phyloP scores from a whole-genome alignment of 2,329 filamentous ascomycete species.

The Pseudonectria foliicola region DNA sequence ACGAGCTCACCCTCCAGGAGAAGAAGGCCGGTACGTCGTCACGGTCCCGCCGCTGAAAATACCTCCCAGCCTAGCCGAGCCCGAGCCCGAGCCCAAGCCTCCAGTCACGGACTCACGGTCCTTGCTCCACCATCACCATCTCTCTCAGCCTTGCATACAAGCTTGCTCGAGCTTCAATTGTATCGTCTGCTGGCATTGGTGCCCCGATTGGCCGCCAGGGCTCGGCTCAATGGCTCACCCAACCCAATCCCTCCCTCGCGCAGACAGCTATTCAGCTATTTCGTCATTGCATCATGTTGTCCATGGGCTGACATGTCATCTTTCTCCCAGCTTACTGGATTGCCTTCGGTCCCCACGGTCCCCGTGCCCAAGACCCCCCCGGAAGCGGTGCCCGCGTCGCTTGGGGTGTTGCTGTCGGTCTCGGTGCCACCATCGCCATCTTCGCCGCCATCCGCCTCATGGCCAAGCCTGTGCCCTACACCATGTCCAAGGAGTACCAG shows the following conservation, averaged over 20 bases:
- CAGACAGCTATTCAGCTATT: background rate
- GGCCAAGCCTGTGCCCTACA: conserved; percentile 66
- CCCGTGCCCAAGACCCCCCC: conserved; percentile 73
- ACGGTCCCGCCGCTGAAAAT: conserved; percentile 23
- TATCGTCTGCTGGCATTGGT: conserved; percentile 14
- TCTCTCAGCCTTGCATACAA: conserved; percentile 15
- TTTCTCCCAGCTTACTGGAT: conserved; percentile 83
- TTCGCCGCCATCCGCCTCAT: conserved; percentile 68
- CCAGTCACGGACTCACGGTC: no score
- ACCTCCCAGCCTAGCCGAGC: conserved; percentile 26
- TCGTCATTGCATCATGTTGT: conserved; percentile 7
- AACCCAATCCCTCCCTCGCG: conserved; percentile 8
- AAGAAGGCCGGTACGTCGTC: conserved; percentile 91
- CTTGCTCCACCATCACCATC: conserved; percentile 4
- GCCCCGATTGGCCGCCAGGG: conserved; percentile 15
- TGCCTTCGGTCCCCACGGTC: conserved; percentile 93
- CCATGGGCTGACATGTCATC: conserved; percentile 4
- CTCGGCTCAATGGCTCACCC: conserved; percentile 9
- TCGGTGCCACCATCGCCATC: conserved; percentile 59
- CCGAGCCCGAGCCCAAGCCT: conserved; percentile 6
- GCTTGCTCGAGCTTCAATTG: conserved; percentile 18
- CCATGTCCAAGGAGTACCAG: conserved; percentile 97
- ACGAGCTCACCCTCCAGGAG: conserved; percentile 89
- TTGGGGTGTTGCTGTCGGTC: conserved; percentile 62
- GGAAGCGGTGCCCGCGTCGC: conserved; percentile 78